Base-by-base conservation (phyloP, 768 basidiomycete genomes). In the Stropharia rugosoannulata region DNA sequence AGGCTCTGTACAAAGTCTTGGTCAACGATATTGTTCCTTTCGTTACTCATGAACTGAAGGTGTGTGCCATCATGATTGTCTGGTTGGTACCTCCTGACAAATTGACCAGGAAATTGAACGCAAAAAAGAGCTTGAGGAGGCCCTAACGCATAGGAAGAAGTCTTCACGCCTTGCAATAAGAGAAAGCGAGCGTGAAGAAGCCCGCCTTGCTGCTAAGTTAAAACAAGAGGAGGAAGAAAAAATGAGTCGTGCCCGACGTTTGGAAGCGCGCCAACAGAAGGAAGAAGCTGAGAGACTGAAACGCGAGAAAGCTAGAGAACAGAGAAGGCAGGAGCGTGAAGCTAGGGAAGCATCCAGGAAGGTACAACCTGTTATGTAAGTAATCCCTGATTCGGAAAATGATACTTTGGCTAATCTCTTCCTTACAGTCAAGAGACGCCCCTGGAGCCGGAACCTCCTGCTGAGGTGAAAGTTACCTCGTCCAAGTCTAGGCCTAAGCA, bases 141-240 rank as follows among this genome's bases (percentile, higher is more conserved):
- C 90, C 1, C 73, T 95, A 11, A 81, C 84, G 22, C 89, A 91
- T 57, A 85, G 95, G 56, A 97, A 98, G 69, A 87, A 95, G 19
- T 96, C 94, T 0, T 92, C 92, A 15, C 89, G 95, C 32, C 85
- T 97, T 55, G 90, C 92, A 3, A 73, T 86, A 38, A 87, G 84
- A 62, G 94, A 96, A 68, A 82, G 75, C 36, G 92, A 91, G 68
- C 84, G 83, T 61, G 89, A 94, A 68, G 84, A 89, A 59, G 85
- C 86, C 18, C 76, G 82, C 36, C 69, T 82, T 22, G 79, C 81
- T 7, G 82, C 83, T n/a, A 73, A 76, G 56, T 80, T 74, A 62
- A 82, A 80, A 57, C 80, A 75, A 2, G 90, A 93, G 56, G 87
- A 85, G 42, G 80, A 81, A 18, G 87, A 88, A 67, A 88, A 84